Percentiles rank a stretch among this genome's conserved stretches.
phyloP scores from a whole-genome alignment of 2,329 filamentous ascomycete species.

The Colletotrichum phormii region DNA sequence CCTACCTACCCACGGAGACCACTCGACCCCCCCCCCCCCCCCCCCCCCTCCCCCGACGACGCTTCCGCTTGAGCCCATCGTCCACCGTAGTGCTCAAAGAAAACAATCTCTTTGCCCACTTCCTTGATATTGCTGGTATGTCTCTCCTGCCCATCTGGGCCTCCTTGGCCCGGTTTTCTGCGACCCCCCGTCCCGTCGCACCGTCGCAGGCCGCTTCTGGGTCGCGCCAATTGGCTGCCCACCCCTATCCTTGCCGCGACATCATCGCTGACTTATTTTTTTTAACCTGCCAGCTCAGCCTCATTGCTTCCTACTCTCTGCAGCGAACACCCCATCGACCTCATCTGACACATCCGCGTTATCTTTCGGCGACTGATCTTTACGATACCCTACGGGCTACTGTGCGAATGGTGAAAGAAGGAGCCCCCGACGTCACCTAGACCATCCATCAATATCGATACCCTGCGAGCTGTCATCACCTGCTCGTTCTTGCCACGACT shows the following conservation, averaged over 20 bases:
- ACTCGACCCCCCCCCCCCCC: too few relatives aligned
- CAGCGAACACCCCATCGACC: background rate
- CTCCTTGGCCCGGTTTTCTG: conserved; percentile 1
- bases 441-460: conserved; percentile 7
- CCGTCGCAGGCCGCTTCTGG: conserved; percentile 17
- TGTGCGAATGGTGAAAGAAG: conserved; percentile 34
- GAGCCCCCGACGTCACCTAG: conserved; percentile 14
- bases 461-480: conserved; percentile 11
- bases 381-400: conserved; percentile 15
- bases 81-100: conserved; percentile 24
- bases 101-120: conserved; percentile 13
- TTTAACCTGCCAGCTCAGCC: conserved; percentile 32
- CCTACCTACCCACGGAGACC: conserved; percentile 13
- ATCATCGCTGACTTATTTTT: conserved; percentile 37
- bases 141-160: background rate
- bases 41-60: too few relatives aligned
- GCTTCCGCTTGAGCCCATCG: conserved; percentile 17
- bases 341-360: background rate
- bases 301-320: conserved; percentile 16
- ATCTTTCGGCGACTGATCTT: background rate
- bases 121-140: conserved; percentile 33
- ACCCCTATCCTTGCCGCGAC: conserved; percentile 37
- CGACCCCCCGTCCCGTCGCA: background rate
- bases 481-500: conserved; percentile 9
- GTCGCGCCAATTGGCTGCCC: conserved; percentile 35